A percentile compares a stretch with the other conserved stretches of the same genome.
Evolutionary conservation across 1,284 basidiomycete genomes (phyloP).

Genomic region (Agroathelia rolfsii): DNA sequence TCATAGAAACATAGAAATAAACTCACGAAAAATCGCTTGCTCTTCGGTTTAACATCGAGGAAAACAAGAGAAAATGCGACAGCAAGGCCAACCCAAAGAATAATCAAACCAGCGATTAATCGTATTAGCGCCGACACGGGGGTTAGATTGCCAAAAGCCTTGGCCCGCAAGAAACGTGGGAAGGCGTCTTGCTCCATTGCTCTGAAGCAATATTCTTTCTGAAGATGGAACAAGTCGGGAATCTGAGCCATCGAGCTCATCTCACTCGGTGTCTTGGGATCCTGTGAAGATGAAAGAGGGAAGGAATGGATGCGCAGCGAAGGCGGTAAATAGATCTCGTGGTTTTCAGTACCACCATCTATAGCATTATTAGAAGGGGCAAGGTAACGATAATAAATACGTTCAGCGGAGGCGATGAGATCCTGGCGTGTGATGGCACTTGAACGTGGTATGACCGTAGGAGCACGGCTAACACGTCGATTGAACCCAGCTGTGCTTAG

Average conservation of each 20-base stretch:
- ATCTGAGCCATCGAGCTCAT: constrained; percentile 77
- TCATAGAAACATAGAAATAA: constrained; percentile 2
- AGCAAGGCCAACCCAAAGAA: constrained; percentile 88
- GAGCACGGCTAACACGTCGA: constrained; percentile 69
- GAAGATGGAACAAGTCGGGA: constrained; percentile 93
- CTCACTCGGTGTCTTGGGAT: constrained; percentile 65
- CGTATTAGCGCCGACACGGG: constrained; percentile 82
- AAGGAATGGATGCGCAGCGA: constrained; percentile 75
- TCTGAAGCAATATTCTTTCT: constrained; percentile 96
- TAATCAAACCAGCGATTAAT: constrained; percentile 75
- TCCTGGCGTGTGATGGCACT: constrained; percentile 85
- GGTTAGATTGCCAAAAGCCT: constrained; percentile 95
- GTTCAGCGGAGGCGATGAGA: constrained; percentile 87
- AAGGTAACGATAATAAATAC: constrained; percentile 92
- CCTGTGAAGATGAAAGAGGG: constrained; percentile 56
- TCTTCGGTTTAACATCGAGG: constrained; percentile 82
- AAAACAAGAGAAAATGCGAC: constrained; percentile 89
- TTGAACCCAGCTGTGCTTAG: constrained; percentile 65
- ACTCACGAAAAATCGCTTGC: constrained; percentile 90
- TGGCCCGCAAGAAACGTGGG: constrained; percentile 88
- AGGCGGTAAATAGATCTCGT: constrained; percentile 93
- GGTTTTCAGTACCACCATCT: constrained; percentile 59
- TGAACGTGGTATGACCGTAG: constrained; percentile 83
- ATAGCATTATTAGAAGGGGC: constrained; percentile 59
- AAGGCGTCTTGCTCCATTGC: constrained; percentile 98